Evolutionary conservation across 148 eudicot genomes (phyloP), one percentile per base, ranked within the genome.

Genomic region (Rhododendron williamsianum): DNA sequence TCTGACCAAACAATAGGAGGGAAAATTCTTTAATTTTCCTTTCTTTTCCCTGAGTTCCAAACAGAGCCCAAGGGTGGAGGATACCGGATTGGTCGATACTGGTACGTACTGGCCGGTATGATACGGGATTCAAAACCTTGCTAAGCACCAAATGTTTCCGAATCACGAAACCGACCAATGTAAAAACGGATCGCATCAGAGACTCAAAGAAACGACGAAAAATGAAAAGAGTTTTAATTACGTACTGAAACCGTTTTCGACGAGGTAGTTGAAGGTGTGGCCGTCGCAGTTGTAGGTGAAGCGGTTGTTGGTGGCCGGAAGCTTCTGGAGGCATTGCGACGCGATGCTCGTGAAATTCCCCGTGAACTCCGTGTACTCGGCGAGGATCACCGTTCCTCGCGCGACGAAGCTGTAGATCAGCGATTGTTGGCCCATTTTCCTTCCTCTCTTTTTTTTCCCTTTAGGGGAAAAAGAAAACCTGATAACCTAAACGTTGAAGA

Each of bases 391-490:
- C 63, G 92, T 91, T 25, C 98, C 98, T 23, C 98, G 74, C 5
- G 98, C 96, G 18, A 93, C 98, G 65, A 94, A 94, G 84, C 94
- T 91, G 89, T 93, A 94, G 89, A 94, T 94, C 90, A 94, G 67
- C 69, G 92, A 87, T 49, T 93, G 94, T 74, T 93, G 95, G 54
- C 92, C 95, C 95, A 93, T 93, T 69, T 69, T 69, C 35, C 6
- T 76, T 35, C 27, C 45, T 51, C 1, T 81, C 1, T 81, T 19
- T 54, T 54, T 18, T 16, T 3, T 18, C 19, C 60, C 23, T 54
- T 54, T 1, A 3, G 60, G 60, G 16, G 6, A 80, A 27, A 15
- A 82, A 38, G 25, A 54, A 87, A 87, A 85, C 87, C 86, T 51
- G 36, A 12, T 27, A 11, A 27, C 74, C 36, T 69, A 74, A 73